Percentiles rank a stretch among this genome's conserved stretches.
phyloP scores from a whole-genome alignment of 495 filamentous ascomycete genomes.

The Penicilliopsis zonata region DNA sequence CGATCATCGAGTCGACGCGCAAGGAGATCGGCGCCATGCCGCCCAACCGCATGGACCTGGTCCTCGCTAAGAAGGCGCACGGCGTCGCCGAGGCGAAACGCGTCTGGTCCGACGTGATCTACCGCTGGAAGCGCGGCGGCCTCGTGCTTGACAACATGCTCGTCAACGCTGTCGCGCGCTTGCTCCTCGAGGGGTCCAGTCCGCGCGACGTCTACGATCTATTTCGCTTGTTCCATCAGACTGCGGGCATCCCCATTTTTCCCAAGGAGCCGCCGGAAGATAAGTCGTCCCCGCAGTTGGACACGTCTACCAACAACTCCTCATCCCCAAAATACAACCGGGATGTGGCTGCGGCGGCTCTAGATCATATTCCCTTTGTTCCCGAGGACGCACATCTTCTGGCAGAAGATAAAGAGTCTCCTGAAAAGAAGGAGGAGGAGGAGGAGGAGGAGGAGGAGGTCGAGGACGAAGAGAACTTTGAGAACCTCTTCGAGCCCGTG shows the following conservation, averaged over 20 bases:
- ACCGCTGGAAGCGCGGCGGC: conserved; percentile 56
- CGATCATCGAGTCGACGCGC: conserved; percentile 35
- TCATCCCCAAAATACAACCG: neutral
- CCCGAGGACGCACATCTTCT: conserved; percentile 11
- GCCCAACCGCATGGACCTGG: conserved; percentile 21
- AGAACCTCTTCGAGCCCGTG: conserved; percentile 24
- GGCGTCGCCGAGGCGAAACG: conserved; percentile 46
- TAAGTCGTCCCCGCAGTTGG: no score
- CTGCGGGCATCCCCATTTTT: conserved; percentile 52
- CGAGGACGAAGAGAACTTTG: conserved; percentile 20
- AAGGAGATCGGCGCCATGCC: conserved; percentile 13
- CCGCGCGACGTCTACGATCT: conserved; percentile 55
- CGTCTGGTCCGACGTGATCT: conserved; percentile 70
- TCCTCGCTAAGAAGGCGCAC: conserved; percentile 15
- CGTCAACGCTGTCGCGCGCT: conserved; percentile 60
- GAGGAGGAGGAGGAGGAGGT: conserved; percentile 9
- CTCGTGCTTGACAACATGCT: conserved; percentile 61
- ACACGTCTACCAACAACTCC: neutral
- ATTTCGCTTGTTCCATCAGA: conserved; percentile 61
- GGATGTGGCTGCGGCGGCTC: conserved; percentile 1
- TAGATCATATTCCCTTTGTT: conserved; percentile 23
- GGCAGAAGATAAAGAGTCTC: neutral
- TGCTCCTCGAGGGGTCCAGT: conserved; percentile 49
- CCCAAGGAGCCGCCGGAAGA: conserved; percentile 9
- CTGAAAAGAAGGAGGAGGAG: conserved; percentile 6